phyloP scores from a whole-genome alignment of 1,139 yeast species.

The Ogataea hybrid region DNA sequence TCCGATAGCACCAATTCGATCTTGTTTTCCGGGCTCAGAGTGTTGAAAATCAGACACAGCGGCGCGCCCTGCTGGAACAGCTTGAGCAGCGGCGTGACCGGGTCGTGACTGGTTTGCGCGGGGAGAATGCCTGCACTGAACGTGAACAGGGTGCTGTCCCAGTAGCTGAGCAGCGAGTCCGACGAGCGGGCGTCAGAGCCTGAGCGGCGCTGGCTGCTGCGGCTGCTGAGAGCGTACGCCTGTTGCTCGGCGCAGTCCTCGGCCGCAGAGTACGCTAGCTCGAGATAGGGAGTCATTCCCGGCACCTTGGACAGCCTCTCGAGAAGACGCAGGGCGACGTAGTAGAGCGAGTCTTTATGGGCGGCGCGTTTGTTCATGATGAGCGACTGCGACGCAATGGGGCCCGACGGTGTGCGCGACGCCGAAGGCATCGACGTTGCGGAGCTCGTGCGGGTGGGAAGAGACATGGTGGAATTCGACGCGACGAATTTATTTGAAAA shows the following conservation, averaged over 20 bases:
- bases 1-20: slow-evolving; percentile 62
- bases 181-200: slow-evolving; percentile 4
- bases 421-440: slow-evolving; percentile 16
- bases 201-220: slow-evolving; percentile 9
- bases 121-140: slow-evolving; percentile 78
- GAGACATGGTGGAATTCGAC: slow-evolving; percentile 7
- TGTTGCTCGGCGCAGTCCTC: slow-evolving; percentile 72
- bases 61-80: slow-evolving; percentile 93
- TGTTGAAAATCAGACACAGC: slow-evolving; percentile 78
- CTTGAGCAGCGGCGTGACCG: slow-evolving; percentile 89
- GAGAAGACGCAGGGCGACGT: slow-evolving; percentile 62
- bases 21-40: slow-evolving; percentile 43
- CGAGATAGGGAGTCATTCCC: slow-evolving; percentile 70
- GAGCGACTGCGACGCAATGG: slow-evolving; percentile 40
- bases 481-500: slow-evolving; percentile 3
- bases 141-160: slow-evolving; percentile 44
- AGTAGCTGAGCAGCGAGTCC: slow-evolving; percentile 19
- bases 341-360: slow-evolving; percentile 70
- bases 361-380: slow-evolving; percentile 65
- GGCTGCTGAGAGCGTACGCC: slow-evolving; percentile 49
- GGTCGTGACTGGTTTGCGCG: slow-evolving; percentile 74
- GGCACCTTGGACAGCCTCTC: slow-evolving; percentile 60
- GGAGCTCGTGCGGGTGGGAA: slow-evolving; percentile 19
- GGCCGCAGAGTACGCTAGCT: slow-evolving; percentile 57
- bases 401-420: slow-evolving; percentile 38